Base-by-base conservation (phyloP, 1,284 basidiomycete genomes). In the Lignosus rhinocerotis region DNA sequence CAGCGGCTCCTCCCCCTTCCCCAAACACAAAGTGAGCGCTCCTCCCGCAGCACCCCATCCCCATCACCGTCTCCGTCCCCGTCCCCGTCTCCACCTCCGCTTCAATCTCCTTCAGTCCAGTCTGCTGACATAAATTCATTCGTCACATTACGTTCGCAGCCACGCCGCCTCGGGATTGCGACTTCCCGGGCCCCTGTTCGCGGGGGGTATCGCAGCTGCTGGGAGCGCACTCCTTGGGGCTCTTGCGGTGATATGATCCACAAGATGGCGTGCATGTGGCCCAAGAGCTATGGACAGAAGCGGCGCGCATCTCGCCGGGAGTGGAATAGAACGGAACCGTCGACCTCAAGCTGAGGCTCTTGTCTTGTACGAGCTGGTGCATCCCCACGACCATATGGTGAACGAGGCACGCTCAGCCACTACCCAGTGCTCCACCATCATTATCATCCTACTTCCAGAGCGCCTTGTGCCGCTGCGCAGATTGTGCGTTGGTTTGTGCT, bases 151-250 rank as follows among this genome's bases (percentile, higher is more conserved):
- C 25, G 25, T 25, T 25, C 25, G 25, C 33, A 33, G 25, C 25
- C 25, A 45, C 44, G 55, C 51, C 48, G 61, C 55, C 6, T 25
- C 16, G 16, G 34, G 31, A 10, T 42, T 55, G 16, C 17, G 21
- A 6, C 30, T 60, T 14, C 53, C 50, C 6, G 14, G 39, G 17
- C 30, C 50, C 5, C 17, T 51, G 50, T 12, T 63, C 25, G 41
- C 58, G 30, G 49, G 62, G 39, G 56, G 46, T 5, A 51, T 43
- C 31, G 53, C 47, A 16, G 48, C 55, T 8, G 56, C 56, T n/a
- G 59, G 56, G 16, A 55, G 59, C 47, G 30, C 61, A 17, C 44
- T 59, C 39, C 33, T 57, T 11, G 62, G 62, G 12, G 62, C 56
- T n/a, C 50, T 51, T 51, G 50, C 30, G 38, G 39, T 42, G 7